phyloP scores from a whole-genome alignment of 2,329 filamentous ascomycete species.

The Pseudophaeomoniella oleicola region DNA sequence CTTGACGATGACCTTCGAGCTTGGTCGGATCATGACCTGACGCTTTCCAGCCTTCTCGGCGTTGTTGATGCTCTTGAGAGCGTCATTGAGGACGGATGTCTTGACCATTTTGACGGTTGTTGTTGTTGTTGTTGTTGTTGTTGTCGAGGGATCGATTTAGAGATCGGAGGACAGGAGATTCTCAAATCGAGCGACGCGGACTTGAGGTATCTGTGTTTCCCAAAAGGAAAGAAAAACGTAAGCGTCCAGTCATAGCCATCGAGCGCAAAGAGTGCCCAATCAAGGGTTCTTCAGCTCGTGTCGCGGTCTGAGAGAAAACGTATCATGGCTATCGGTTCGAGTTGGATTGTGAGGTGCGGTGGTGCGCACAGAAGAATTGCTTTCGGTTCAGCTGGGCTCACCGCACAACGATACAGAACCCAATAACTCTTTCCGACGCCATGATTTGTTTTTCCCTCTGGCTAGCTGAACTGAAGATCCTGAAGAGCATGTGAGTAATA shows the following conservation, averaged over 20 bases:
- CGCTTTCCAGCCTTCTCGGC: conserved; percentile 99
- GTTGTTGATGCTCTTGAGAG: conserved; percentile 99
- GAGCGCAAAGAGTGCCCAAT: conserved; percentile 56
- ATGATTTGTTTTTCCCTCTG: conserved; percentile 29
- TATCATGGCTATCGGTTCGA: conserved; percentile 14
- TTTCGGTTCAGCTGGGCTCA: too few relatives aligned
- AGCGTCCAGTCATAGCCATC: conserved; percentile 50
- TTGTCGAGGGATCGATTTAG: conserved; percentile 7
- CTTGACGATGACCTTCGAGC: conserved; percentile 99
- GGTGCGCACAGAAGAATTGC: too few relatives aligned
- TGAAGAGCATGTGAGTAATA: conserved; percentile 10
- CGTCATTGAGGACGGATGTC: conserved; percentile 99
- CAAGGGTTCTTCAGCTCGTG: conserved; percentile 57
- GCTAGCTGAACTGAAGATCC: conserved; percentile 20
- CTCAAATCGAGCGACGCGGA: conserved; percentile 33
- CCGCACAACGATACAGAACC: too few relatives aligned
- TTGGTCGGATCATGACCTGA: conserved; percentile 94
- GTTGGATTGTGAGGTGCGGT: neutral
- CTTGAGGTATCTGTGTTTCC: conserved; percentile 45
- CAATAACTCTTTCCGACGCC: conserved; percentile 1
- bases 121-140: too few relatives aligned
- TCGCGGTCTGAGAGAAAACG: conserved; percentile 28
- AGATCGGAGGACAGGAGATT: conserved; percentile 31
- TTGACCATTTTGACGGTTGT: conserved; percentile 84
- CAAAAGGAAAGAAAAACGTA: too few relatives aligned